Conservation (phyloP, 495 filamentous ascomycete species). For the Hypoxylon subgilvum region DNA sequence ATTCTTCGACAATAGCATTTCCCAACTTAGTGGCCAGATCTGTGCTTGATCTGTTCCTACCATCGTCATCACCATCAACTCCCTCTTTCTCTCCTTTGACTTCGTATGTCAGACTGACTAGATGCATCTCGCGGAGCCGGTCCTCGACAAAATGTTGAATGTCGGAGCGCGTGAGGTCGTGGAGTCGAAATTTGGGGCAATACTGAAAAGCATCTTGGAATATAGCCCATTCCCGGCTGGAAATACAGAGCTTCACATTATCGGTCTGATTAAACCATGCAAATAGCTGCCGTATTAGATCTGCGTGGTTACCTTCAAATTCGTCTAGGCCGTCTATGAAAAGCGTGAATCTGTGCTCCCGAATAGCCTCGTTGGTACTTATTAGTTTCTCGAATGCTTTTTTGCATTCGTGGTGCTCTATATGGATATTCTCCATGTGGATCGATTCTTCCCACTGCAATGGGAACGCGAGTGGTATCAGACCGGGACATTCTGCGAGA, state of each 20-base stretch:
- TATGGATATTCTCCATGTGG: slow-evolving; percentile 4
- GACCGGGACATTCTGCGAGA: slow-evolving; percentile 34
- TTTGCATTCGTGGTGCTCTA: slow-evolving; percentile 21
- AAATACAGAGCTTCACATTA: slow-evolving; percentile 50
- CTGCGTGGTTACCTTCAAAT: slow-evolving; percentile 35
- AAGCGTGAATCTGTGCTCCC: slow-evolving; percentile 45
- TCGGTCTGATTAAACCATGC: slow-evolving; percentile 16
- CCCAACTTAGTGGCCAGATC: slow-evolving; percentile 1
- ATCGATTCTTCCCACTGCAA: slow-evolving; percentile 10
- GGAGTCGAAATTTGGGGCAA: slow-evolving; percentile 18
- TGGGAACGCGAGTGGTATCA: slow-evolving; percentile 38
- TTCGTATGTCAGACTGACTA: slow-evolving; percentile 8
- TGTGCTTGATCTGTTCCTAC: neutral
- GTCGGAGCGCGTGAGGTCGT: slow-evolving; percentile 23
- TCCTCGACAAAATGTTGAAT: slow-evolving; percentile 26
- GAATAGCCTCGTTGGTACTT: neutral
- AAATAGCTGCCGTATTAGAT: slow-evolving; percentile 10
- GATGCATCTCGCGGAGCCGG: slow-evolving; percentile 34
- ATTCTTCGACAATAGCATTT: slow-evolving; percentile 32
- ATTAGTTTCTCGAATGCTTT: slow-evolving; percentile 18
- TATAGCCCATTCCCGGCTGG: slow-evolving; percentile 50
- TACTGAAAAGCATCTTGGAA: slow-evolving; percentile 43
- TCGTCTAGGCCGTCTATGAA: slow-evolving; percentile 50
- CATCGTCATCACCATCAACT: neutral
- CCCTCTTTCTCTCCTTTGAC: no score